Evolutionary conservation across 2,329 filamentous ascomycete genomes (phyloP).

Genomic region (Ascochyta koolunga): DNA sequence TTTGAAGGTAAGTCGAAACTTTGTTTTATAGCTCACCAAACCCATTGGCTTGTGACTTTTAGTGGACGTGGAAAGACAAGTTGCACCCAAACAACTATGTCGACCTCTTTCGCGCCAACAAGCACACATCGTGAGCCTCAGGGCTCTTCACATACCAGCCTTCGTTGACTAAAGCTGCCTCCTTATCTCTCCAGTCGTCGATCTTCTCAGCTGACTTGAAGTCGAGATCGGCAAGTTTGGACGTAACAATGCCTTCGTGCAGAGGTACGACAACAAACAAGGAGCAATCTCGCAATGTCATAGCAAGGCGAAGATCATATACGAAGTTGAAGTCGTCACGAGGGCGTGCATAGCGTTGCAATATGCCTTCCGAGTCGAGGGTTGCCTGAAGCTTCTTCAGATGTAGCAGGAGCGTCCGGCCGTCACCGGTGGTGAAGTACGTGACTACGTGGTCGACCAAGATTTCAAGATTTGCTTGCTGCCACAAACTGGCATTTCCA

Average conservation of each 20-base stretch:
- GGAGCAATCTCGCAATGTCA: constrained; percentile 57
- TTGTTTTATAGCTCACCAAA: neutral
- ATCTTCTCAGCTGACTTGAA: constrained; percentile 53
- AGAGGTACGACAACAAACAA: constrained; percentile 47
- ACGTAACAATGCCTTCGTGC: constrained; percentile 38
- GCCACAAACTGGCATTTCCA: neutral
- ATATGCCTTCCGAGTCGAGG: constrained; percentile 48
- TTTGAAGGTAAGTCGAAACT: neutral
- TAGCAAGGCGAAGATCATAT: constrained; percentile 44
- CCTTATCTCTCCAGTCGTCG: constrained; percentile 50
- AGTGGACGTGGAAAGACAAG: neutral
- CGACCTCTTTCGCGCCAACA: neutral
- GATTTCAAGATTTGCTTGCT: constrained; percentile 1
- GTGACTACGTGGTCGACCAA: constrained; percentile 19
- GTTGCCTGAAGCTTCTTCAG: constrained; percentile 46
- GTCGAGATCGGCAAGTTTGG: constrained; percentile 55
- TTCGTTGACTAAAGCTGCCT: constrained; percentile 45
- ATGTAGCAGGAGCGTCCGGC: constrained; percentile 44
- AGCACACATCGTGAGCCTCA: constrained; percentile 7
- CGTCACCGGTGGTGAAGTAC: constrained; percentile 41
- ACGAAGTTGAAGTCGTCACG: constrained; percentile 19
- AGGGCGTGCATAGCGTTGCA: constrained; percentile 8
- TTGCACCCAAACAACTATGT: neutral
- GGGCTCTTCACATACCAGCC: constrained; percentile 46
- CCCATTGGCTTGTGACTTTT: too few species aligned